Base-by-base conservation (phyloP, 2,329 filamentous ascomycete species). In the Stachybotrys chartarum region DNA sequence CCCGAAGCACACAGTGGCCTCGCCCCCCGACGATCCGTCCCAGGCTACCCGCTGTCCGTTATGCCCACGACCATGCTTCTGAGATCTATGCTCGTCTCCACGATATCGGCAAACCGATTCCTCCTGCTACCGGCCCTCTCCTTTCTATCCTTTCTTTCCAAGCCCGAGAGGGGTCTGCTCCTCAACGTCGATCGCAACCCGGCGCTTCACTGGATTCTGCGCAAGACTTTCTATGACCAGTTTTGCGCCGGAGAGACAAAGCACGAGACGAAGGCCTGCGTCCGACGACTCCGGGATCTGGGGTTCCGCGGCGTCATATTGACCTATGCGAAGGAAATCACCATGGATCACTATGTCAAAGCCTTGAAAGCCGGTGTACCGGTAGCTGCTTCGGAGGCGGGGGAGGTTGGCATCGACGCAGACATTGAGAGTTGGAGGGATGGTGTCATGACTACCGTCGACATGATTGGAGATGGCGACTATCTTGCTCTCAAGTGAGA, bases 271-370 rank as follows among this genome's bases (percentile, higher is more conserved):
- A 68, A 68, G n/a, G 64, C 63, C 17, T 76, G 71, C 0, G 73
- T 75, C 54, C 67, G 68, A 10, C 66, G 73, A n/a, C 60, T 81
- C 30, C 72, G 76, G 51, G 64, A 70, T 7, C 70, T 82, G 51
- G 80, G 80, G 0, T 83, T 81, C 61, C 69, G 73, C 14, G 80
- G 80, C 5, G 75, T 81, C n/a, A 80, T 83, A 10, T 71, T 83
- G 12, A 81, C 82, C 53, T 83, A 80, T 57, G 80, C 80, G 2
- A 68, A 67, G 10, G 71, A 73, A 54, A 73, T 71, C 6, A 66
- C 75, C 0, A 73, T 75, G 39, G 73, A 77, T 51, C 65, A 72
- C 39, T 47, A 14, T 17, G 45, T 24, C 45, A 47, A 47, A n/a
- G 45, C 45, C 3, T 8, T 47, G 45, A 66, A 65, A 49, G 61